Conservation (phyloP, 2,329 filamentous ascomycete genomes). For the Tolypocladium tropicale region DNA sequence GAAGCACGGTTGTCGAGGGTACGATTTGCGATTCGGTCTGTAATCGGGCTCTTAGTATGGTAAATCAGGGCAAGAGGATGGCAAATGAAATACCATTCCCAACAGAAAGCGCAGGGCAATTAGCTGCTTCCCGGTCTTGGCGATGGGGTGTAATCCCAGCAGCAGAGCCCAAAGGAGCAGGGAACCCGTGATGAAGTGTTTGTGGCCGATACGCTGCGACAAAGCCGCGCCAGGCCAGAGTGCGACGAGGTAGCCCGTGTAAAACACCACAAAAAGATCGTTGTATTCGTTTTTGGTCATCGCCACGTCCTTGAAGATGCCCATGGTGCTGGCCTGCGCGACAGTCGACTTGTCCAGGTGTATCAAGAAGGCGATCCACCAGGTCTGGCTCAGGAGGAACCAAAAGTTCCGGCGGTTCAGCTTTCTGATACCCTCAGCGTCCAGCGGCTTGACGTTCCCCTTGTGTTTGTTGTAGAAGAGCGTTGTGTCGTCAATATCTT, state of each 20-base stretch:
- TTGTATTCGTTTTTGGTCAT: conserved; percentile 13
- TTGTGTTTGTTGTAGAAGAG: conserved; percentile 13
- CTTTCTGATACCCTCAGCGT: conserved; percentile 1
- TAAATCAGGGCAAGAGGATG: neutral
- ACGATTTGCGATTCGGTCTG: conserved; percentile 17
- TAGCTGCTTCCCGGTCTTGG: conserved; percentile 10
- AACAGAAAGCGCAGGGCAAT: conserved; percentile 12
- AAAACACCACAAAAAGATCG: conserved; percentile 12
- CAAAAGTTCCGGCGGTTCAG: conserved; percentile 13
- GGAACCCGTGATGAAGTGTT: conserved; percentile 11
- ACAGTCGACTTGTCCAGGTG: conserved; percentile 15
- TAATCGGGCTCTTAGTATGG: neutral
- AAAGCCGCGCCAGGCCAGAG: conserved; percentile 12
- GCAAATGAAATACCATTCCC: conserved; percentile 8
- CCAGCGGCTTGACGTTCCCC: conserved; percentile 5
- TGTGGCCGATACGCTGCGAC: conserved; percentile 12
- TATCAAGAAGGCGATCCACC: conserved; percentile 14
- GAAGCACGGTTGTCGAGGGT: conserved; percentile 15
- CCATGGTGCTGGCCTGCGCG: conserved; percentile 12
- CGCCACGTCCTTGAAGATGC: conserved; percentile 13
- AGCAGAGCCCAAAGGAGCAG: conserved; percentile 12
- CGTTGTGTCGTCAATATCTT: conserved; percentile 12
- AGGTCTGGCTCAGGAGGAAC: conserved; percentile 12
- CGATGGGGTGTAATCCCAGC: conserved; percentile 12
- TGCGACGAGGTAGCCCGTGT: conserved; percentile 12